Percentiles rank a stretch among this genome's conserved stretches.
Evolutionary conservation across 108 stramenopile genomes (phyloP).

Genomic region (Nitzschia putrida): DNA sequence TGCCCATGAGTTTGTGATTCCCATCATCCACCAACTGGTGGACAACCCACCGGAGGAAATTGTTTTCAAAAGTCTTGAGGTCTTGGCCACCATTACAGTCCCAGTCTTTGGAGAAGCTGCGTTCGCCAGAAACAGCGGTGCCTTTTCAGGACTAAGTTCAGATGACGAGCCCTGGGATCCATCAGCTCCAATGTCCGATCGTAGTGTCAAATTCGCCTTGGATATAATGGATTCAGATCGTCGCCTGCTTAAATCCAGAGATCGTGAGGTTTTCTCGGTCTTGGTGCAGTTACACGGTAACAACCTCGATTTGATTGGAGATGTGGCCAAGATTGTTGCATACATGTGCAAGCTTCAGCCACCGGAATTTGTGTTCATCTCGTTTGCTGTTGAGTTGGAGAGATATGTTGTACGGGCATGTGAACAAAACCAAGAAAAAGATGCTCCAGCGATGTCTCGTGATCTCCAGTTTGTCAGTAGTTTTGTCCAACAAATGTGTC

Average conservation of each 20-base stretch:
- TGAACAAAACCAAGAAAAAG: neutral
- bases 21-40: constrained; percentile 82
- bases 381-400: constrained; percentile 81
- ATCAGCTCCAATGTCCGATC: constrained; percentile 56
- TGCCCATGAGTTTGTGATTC: constrained; percentile 79
- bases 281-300: constrained; percentile 72
- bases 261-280: constrained; percentile 77
- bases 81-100: constrained; percentile 78
- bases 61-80: constrained; percentile 81
- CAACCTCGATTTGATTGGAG: constrained; percentile 63
- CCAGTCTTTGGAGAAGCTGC: constrained; percentile 62
- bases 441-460: constrained; percentile 35
- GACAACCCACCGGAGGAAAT: constrained; percentile 82
- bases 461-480: constrained; percentile 77
- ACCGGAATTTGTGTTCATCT: constrained; percentile 83
- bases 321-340: constrained; percentile 73
- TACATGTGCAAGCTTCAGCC: constrained; percentile 85
- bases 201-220: constrained; percentile 67
- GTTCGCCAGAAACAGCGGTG: constrained; percentile 10
- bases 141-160: neutral
- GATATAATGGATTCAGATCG: constrained; percentile 59
- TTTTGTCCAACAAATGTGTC: constrained; percentile 81
- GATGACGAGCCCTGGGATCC: constrained; percentile 7
- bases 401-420: constrained; percentile 41
- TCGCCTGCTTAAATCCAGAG: constrained; percentile 58